Conservation (phyloP, 495 filamentous ascomycete species). For the Bacidia gigantensis region DNA sequence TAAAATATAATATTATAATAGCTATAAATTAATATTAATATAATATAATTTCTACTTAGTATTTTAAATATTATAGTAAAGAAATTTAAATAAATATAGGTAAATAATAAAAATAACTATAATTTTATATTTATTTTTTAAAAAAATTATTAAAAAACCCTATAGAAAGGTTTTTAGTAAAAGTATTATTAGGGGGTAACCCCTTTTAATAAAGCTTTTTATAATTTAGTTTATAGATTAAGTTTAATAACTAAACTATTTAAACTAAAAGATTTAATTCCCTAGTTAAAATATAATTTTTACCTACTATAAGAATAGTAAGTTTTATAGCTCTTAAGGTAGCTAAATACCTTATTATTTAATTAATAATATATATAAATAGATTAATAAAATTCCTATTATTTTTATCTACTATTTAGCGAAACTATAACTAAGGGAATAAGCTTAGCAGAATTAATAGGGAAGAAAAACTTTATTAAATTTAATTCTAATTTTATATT, state of each 20-base stretch:
- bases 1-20: conserved; percentile 51
- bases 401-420: no score
- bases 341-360: conserved; percentile 67
- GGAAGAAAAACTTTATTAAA: conserved; percentile 35
- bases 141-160: no score
- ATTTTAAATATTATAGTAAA: conserved; percentile 55
- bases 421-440: no score
- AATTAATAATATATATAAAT: no score
- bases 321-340: conserved; percentile 41
- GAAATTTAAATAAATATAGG: conserved; percentile 43
- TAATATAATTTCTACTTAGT: conserved; percentile 71
- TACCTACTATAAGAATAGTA: not conserved
- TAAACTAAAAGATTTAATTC: not conserved
- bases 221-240: no score
- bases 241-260: conserved; percentile 11
- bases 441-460: no score
- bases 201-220: no score
- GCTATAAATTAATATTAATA: conserved; percentile 64
- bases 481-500: conserved; percentile 66
- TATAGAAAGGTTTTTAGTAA: no score
- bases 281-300: conserved; percentile 11
- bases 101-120: conserved; percentile 49
- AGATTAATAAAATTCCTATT: no score
- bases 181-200: no score
- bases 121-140: no score